These are phyloP conservation scores for Beta vulgaris DNA, from an alignment of 148 eudicot species.

Conservation along the genomic window DNA sequence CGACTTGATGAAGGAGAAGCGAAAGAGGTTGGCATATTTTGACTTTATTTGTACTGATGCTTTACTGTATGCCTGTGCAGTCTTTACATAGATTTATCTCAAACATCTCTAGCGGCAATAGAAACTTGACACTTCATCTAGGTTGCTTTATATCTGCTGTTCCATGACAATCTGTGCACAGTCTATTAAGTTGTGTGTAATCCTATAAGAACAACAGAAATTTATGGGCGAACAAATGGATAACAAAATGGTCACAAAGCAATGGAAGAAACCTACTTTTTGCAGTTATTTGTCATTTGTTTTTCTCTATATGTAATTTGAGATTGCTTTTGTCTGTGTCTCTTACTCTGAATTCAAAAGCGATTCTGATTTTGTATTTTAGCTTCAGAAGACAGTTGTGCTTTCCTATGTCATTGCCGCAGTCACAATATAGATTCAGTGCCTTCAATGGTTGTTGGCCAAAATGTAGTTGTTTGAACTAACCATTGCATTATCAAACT, in stretches of 20 bases:
- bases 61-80: background rate
- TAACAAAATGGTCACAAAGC: too few species aligned
- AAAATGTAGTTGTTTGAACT: background rate
- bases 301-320: too few species aligned
- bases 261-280: background rate
- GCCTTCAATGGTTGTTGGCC: background rate
- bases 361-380: too few species aligned
- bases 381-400: too few species aligned
- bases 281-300: background rate
- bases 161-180: background rate
- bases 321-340: background rate
- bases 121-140: background rate
- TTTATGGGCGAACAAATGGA: background rate
- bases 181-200: background rate
- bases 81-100: background rate
- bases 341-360: too few species aligned
- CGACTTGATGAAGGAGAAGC: slow-evolving; percentile 33
- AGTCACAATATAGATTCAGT: background rate
- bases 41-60: background rate
- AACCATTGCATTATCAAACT: background rate
- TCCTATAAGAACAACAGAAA: too few species aligned
- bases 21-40: slow-evolving; percentile 45
- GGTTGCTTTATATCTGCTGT: background rate
- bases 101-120: background rate
- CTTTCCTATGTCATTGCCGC: too few species aligned